Conservation (phyloP, 164 flowering plant species). For the Stephania japonica region DNA sequence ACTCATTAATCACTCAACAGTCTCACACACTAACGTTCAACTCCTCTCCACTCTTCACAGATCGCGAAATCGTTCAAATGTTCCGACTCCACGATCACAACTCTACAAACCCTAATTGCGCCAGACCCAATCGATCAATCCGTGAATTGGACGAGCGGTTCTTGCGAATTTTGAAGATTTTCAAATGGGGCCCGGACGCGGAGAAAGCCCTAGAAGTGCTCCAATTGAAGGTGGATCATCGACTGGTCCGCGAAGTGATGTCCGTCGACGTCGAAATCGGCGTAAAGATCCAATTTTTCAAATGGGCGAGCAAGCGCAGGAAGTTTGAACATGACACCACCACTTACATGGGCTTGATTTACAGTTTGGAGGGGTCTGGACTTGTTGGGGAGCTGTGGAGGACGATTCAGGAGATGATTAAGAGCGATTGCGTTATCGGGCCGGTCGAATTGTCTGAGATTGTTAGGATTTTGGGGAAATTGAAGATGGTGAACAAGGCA, state of each 20-base stretch:
- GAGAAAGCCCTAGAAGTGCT: slow-evolving; percentile 92
- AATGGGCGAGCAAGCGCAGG: slow-evolving; percentile 78
- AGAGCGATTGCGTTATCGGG: slow-evolving; percentile 38
- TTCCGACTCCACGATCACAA: slow-evolving; percentile 37
- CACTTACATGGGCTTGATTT: slow-evolving; percentile 74
- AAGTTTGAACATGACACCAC: slow-evolving; percentile 67
- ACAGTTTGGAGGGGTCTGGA: slow-evolving; percentile 59
- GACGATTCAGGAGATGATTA: slow-evolving; percentile 72
- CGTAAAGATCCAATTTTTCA: slow-evolving; percentile 81
- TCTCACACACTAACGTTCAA: background rate
- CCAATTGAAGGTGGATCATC: slow-evolving; percentile 70
- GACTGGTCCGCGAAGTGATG: slow-evolving; percentile 70
- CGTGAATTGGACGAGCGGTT: slow-evolving; percentile 80
- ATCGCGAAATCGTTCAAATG: slow-evolving; percentile 78
- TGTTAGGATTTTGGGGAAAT: slow-evolving; percentile 56
- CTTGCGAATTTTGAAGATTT: slow-evolving; percentile 86
- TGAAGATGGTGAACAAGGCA: slow-evolving; percentile 90
- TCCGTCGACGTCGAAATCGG: slow-evolving; percentile 57
- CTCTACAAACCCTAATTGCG: slow-evolving; percentile 14
- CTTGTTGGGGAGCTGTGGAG: slow-evolving; percentile 76
- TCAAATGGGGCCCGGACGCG: slow-evolving; percentile 97
- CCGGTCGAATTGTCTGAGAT: slow-evolving; percentile 64
- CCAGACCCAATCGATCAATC: slow-evolving; percentile 27
- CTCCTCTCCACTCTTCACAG: slow-evolving; percentile 27
- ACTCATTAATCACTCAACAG: background rate